Conservation (phyloP, 23 red algal species). For the Cyanidioschyzon merolae region DNA sequence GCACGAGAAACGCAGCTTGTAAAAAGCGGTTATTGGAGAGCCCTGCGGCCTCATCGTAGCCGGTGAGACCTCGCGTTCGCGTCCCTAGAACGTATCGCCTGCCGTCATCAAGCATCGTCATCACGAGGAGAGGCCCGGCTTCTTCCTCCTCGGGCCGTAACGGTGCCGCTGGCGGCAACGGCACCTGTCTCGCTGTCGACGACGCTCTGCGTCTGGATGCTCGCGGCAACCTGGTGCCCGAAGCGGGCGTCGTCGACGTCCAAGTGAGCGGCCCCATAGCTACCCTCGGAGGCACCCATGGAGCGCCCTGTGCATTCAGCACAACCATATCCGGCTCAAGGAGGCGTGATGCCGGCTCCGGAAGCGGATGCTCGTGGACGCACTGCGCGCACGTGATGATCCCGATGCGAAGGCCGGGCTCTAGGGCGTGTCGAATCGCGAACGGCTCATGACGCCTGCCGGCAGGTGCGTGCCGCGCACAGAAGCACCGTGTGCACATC, state of each 20-base stretch:
- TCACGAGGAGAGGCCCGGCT: not conserved
- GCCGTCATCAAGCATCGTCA: conserved; percentile 6
- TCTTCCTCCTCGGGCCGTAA: conserved; percentile 6
- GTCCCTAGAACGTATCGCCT: conserved; percentile 3
- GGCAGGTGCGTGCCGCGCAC: not conserved
- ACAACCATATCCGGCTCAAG: no score
- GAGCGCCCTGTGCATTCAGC: not conserved
- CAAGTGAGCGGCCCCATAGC: not conserved
- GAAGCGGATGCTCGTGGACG: not conserved
- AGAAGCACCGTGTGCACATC: not conserved
- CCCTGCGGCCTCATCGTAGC: conserved; percentile 29
- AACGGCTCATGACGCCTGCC: not conserved
- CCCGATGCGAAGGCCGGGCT: not conserved
- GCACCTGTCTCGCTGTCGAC: not conserved
- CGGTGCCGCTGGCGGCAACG: conserved; percentile 10
- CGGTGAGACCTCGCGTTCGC: conserved; percentile 14
- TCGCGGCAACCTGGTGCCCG: not conserved
- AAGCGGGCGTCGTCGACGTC: not conserved
- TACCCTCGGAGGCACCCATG: not conserved
- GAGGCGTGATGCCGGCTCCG: no score
- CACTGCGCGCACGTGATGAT: not conserved
- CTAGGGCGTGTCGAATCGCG: not conserved
- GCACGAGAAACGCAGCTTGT: conserved; percentile 9
- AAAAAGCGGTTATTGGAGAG: conserved; percentile 23
- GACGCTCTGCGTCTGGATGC: not conserved